Evolutionary conservation across 192 early-diverging fungal species (phyloP), one percentile per base, ranked within the genome.

Genomic region (Podila epigama): DNA sequence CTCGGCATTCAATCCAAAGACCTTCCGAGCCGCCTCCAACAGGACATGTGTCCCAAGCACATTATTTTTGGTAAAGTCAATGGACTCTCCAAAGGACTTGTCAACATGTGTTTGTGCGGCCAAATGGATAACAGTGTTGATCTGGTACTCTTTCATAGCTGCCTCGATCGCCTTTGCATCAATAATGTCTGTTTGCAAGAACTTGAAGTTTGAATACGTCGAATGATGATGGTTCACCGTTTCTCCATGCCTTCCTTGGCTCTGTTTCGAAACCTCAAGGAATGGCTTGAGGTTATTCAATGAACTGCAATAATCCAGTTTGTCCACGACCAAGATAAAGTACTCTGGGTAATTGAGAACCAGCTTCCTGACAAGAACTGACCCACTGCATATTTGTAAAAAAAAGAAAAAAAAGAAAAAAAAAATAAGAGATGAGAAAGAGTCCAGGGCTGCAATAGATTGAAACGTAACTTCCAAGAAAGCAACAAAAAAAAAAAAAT

Each of bases 51-150:
- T 92, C 41, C 93, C 93, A 64, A 94, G 72, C 29, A 94, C 88
- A 83, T 94, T 94, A 66, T 87, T 92, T 31, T 79, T 75, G 5
- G 91, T 93, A 55, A 93, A 94, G 55, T 91, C 90, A 51, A 92
- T 88, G 9, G 93, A 93, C 67, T 93, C 86, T 9, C 90, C 90
- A 83, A 94, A 94, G 31, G 93, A 94, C 70, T 92, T 92, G 75
- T 94, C 92, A 6, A 94, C 93, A 69, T 92, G 91, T 7, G 90
- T 89, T 70, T 94, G 93, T 35, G 93, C 92, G 1, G 93, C 93
- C 48, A 94, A 83, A 70, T 94, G 93, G 53, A 92, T 80, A 31
- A 94, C 88, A 1, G 86, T 87, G 40, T 92, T 88, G 44, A 94
- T 89, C 62, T 82, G 68, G 66, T 94, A 87, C 53, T 92, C 85